phyloP scores from a whole-genome alignment of 108 stramenopile genomes.

The Pseudonitzschia multiseries region DNA sequence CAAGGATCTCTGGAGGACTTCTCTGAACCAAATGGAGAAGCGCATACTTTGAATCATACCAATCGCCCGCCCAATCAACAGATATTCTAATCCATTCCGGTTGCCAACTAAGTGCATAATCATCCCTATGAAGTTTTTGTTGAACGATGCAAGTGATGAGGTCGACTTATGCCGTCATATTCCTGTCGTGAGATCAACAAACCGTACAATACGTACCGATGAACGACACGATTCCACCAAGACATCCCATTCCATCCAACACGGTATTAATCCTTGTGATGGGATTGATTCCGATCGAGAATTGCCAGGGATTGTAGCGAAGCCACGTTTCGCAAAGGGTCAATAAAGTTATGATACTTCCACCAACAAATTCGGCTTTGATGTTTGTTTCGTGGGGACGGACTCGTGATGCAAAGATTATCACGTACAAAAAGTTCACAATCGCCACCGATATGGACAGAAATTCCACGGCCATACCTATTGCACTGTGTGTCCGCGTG shows the following conservation, averaged over 20 bases:
- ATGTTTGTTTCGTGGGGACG: background rate
- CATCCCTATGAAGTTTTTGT: background rate
- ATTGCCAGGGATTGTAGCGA: slow-evolving; percentile 27
- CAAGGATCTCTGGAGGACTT: slow-evolving; percentile 44
- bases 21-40: slow-evolving; percentile 47
- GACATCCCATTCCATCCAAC: slow-evolving; percentile 47
- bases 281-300: slow-evolving; percentile 17
- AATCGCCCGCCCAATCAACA: slow-evolving; percentile 47
- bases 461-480: slow-evolving; percentile 30
- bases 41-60: slow-evolving; percentile 61
- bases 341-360: slow-evolving; percentile 29
- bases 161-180: background rate
- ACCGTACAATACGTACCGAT: slow-evolving; percentile 15
- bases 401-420: slow-evolving; percentile 35
- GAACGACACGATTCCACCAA: slow-evolving; percentile 40
- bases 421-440: slow-evolving; percentile 51
- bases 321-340: background rate
- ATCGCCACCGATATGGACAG: slow-evolving; percentile 38
- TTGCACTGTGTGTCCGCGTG: slow-evolving; percentile 16
- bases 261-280: slow-evolving; percentile 28
- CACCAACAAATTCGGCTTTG: slow-evolving; percentile 17
- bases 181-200: background rate
- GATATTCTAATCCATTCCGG: slow-evolving; percentile 25
- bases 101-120: background rate
- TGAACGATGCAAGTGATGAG: background rate